phyloP scores from a whole-genome alignment of 2,329 filamentous ascomycete species.

The Clonostachys solani region DNA sequence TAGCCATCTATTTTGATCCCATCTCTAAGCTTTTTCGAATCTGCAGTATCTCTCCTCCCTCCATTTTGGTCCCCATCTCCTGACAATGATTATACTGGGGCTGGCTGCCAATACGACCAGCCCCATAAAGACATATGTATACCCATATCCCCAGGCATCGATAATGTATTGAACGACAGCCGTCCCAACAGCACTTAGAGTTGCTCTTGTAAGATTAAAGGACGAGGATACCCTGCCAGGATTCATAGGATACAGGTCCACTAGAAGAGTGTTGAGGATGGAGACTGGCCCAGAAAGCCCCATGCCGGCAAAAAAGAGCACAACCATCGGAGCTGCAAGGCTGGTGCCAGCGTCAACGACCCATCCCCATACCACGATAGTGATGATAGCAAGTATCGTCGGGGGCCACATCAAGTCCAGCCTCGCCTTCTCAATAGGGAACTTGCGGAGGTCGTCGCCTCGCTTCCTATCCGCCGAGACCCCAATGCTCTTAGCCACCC shows the following conservation, averaged over 20 bases:
- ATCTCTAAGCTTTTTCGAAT: conserved; percentile 1
- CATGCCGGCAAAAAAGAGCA: conserved; percentile 30
- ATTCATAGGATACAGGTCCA: conserved; percentile 35
- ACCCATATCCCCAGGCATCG: conserved; percentile 31
- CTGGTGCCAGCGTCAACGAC: conserved; percentile 26
- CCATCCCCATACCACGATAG: conserved; percentile 36
- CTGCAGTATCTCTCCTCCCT: conserved; percentile 20
- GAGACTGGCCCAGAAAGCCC: conserved; percentile 32
- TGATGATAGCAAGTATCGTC: conserved; percentile 36
- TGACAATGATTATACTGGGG: conserved; percentile 18
- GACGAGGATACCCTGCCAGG: conserved; percentile 33
- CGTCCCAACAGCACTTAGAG: conserved; percentile 31
- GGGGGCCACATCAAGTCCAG: conserved; percentile 28
- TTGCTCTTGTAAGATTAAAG: conserved; percentile 33
- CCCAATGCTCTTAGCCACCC: conserved; percentile 44
- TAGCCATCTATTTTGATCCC: no score
- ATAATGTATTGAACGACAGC: conserved; percentile 34
- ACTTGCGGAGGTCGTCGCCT: conserved; percentile 22
- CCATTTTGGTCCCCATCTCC: conserved; percentile 22
- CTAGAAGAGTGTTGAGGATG: conserved; percentile 31
- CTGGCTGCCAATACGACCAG: conserved; percentile 18
- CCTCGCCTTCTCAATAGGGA: conserved; percentile 29
- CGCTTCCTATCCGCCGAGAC: conserved; percentile 42
- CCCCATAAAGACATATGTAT: conserved; percentile 26
- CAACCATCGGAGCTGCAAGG: conserved; percentile 31